A percentile compares a stretch with the other conserved stretches of the same genome.
These are phyloP conservation scores for Podospora anserina DNA, from an alignment of 495 filamentous ascomycete species.

Conservation along the genomic window DNA sequence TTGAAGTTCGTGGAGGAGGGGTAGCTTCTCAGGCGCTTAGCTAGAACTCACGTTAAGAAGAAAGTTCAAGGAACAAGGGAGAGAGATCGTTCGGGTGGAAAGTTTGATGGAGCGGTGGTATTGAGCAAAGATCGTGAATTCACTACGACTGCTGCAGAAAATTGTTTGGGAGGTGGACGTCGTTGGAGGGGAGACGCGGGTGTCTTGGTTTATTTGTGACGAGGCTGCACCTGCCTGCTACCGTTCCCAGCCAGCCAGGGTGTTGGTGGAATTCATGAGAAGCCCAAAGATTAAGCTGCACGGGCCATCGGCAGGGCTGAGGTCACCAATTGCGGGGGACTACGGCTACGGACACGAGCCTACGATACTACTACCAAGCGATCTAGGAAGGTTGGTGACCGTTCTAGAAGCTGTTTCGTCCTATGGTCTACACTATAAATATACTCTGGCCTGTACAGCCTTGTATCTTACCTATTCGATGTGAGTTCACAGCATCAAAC, in stretches of 20 bases:
- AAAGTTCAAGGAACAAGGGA: not conserved
- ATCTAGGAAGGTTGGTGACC: constrained; percentile 15
- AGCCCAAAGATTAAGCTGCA: constrained; percentile 36
- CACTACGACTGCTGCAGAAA: not conserved
- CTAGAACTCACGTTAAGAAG: not conserved
- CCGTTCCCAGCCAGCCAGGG: constrained; percentile 25
- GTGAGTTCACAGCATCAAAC: not conserved
- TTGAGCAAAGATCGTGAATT: not conserved
- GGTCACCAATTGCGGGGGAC: not conserved
- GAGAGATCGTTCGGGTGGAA: not conserved
- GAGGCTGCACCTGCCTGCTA: constrained; percentile 29
- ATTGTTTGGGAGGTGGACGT: constrained; percentile 5
- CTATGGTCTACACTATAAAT: no score
- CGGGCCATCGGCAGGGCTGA: constrained; percentile 31
- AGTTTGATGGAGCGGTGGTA: not conserved
- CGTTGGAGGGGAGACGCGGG: constrained; percentile 1
- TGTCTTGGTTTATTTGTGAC: constrained; percentile 15
- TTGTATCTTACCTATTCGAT: not conserved
- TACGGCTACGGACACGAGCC: not conserved
- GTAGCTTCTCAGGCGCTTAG: constrained; percentile 27
- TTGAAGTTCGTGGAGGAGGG: constrained; percentile 19
- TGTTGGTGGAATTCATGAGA: constrained; percentile 37
- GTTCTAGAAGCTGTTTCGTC: constrained; percentile 11
- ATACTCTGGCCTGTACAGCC: not conserved
- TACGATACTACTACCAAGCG: not conserved